phyloP scores from a whole-genome alignment of 139 green algal species.

The Mychonastes homosphaera region DNA sequence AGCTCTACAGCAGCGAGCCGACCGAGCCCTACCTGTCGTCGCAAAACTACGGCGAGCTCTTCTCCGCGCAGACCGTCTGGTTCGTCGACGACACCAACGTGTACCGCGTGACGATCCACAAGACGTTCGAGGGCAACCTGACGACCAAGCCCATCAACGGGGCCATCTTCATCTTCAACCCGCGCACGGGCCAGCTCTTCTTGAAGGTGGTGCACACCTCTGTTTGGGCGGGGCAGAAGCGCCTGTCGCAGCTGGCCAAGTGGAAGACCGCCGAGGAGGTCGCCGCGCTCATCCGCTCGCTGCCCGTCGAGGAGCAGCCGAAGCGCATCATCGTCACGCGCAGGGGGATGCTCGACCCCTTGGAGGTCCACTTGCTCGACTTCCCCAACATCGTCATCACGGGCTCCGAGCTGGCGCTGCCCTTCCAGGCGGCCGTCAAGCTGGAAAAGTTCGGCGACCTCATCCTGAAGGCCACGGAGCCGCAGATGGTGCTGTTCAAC shows the following conservation, averaged over 20 bases:
- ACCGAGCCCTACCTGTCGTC: conserved; percentile 97
- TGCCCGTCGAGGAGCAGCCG: conserved; percentile 98
- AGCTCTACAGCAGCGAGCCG: conserved; percentile 97
- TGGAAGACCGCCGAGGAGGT: conserved; percentile 99
- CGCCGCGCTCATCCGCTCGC: conserved; percentile 84
- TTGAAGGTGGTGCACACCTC: conserved; percentile 98
- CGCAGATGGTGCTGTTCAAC: conserved; percentile 99
- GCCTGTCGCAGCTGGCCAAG: conserved; percentile 95
- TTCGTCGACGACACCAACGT: conserved; percentile 99
- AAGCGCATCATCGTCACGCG: conserved; percentile 99
- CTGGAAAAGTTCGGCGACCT: conserved; percentile 99
- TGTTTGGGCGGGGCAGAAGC: conserved; percentile 99
- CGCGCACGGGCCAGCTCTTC: conserved; percentile 93
- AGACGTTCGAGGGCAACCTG: conserved; percentile 99
- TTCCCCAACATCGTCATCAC: conserved; percentile 99
- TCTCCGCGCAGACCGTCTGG: conserved; percentile 97
- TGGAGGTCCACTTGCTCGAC: conserved; percentile 98
- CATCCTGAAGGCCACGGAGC: conserved; percentile 83
- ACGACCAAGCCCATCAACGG: conserved; percentile 98
- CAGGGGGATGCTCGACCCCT: conserved; percentile 98
- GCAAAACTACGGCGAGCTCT: conserved; percentile 98
- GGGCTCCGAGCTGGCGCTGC: conserved; percentile 95
- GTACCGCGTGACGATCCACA: conserved; percentile 99
- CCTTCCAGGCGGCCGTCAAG: conserved; percentile 97
- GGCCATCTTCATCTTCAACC: conserved; percentile 99